Evolutionary conservation across 169 alveolate species (phyloP), one percentile per base, ranked within the genome.

Genomic region (Cryptosporidium ubiquitum): DNA sequence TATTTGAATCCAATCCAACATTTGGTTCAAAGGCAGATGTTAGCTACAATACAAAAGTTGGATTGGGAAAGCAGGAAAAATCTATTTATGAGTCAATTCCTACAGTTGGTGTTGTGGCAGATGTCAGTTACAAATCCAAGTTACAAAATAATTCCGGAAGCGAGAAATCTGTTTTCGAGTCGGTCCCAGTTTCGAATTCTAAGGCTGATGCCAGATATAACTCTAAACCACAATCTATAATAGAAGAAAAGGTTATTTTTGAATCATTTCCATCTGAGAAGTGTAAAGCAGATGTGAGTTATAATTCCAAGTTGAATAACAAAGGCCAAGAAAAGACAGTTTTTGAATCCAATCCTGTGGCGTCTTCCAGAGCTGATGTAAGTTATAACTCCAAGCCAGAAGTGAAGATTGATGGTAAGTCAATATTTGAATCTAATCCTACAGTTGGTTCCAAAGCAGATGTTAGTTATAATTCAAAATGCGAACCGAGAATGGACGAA

Each of bases 71-170:
- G 10, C 55, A 79, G 0, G 49, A 79, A 79, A 57, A 79, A 40
- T 31, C 89, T 4, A 69, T 61, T 20, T 79, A 14, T 61, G 89
- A 58, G 5, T 79, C 85, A 37, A 33, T 31, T 2, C 85, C 85
- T 6, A 52, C 37, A 7, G 18, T 9, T 9, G 51, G 49, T 4
- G 40, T 52, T 5, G 51, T 31, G 20, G 85, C 85, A 6, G 85
- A 73, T 58, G 70, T 73, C 5, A 71, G 69, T 20, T 71, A 44
- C 40, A 51, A 31, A 18, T 47, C 49, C 16, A 71, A 71, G 20
- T 23, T 35, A 3, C 33, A 61, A n/a, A 37, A 33, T 29, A 23
- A 37, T 12, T 33, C 31, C 3, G 69, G 35, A 29, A 37, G 42
- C 5, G 75, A 61, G 35, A 58, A n/a, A 47, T 42, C 89, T 18